Conservation (phyloP, 768 basidiomycete species). For the Suillus sp. region DNA sequence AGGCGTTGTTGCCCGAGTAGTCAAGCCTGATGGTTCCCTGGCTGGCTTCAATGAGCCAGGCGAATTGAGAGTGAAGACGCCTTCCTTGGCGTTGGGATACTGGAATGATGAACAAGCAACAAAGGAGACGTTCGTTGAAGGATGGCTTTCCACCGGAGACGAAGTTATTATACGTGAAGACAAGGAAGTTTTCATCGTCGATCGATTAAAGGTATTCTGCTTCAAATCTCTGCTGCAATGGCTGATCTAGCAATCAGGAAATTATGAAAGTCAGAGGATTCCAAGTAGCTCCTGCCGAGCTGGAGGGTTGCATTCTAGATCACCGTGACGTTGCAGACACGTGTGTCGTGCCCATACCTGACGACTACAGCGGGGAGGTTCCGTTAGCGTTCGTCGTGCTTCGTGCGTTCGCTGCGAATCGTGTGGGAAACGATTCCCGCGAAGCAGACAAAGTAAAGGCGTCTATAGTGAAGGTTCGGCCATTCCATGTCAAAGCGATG, state of each 20-base stretch:
- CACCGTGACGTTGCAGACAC: conserved; percentile 60
- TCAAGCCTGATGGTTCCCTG: conserved; percentile 58
- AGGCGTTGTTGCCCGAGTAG: conserved; percentile 53
- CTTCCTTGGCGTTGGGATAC: conserved; percentile 47
- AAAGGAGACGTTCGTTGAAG: conserved; percentile 66
- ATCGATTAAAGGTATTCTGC: conserved; percentile 56
- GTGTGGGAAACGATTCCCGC: conserved; percentile 31
- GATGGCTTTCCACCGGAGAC: conserved; percentile 76
- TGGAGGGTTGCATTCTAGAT: conserved; percentile 63
- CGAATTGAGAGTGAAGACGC: conserved; percentile 53
- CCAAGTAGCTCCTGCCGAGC: conserved; percentile 75
- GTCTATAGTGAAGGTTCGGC: conserved; percentile 51
- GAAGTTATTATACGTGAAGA: conserved; percentile 57
- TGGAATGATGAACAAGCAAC: conserved; percentile 62
- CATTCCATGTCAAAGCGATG: not conserved
- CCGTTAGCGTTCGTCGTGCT: conserved; percentile 71
- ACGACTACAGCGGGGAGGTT: conserved; percentile 73
- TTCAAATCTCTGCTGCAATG: not conserved
- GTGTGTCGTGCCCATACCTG: conserved; percentile 66
- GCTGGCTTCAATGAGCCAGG: conserved; percentile 60
- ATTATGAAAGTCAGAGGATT: conserved; percentile 73
- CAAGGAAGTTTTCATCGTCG: conserved; percentile 60
- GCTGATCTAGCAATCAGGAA: conserved; percentile 41
- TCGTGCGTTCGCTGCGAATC: conserved; percentile 39
- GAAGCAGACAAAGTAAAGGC: conserved; percentile 41